These are phyloP conservation scores for Tylopilus sp. DNA, from an alignment of 768 basidiomycete genomes.

Conservation along the genomic window DNA sequence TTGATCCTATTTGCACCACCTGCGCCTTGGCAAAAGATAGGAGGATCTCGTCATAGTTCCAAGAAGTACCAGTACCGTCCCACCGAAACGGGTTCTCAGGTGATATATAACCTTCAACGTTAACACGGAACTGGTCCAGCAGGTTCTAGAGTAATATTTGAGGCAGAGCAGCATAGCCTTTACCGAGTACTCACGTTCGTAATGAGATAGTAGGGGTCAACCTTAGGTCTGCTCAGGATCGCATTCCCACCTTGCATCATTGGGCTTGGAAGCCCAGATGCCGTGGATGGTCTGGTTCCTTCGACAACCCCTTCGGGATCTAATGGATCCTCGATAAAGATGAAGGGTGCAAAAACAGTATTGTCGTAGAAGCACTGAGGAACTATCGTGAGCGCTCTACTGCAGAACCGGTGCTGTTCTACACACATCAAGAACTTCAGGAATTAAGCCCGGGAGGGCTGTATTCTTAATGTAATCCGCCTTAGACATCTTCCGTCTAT, in stretches of 20 bases:
- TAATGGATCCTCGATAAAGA: constrained; percentile 89
- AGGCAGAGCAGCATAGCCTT: constrained; percentile 1
- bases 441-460: constrained; percentile 73
- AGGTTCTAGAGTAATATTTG: constrained; percentile 45
- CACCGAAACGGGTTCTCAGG: constrained; percentile 62
- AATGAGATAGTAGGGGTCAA: constrained; percentile 93
- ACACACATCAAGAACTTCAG: constrained; percentile 83
- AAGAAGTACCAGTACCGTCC: constrained; percentile 60
- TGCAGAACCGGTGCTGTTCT: background rate
- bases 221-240: constrained; percentile 57
- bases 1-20: constrained; percentile 51
- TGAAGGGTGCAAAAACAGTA: constrained; percentile 92
- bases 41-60: constrained; percentile 66
- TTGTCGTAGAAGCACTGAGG: constrained; percentile 92
- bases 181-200: constrained; percentile 52
- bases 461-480: constrained; percentile 93
- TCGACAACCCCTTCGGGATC: constrained; percentile 59
- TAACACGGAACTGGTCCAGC: constrained; percentile 64
- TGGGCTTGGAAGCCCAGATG: constrained; percentile 28
- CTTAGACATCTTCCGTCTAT: constrained; percentile 97
- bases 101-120: constrained; percentile 59
- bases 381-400: constrained; percentile 1
- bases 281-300: constrained; percentile 38
- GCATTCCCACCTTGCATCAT: constrained; percentile 33
- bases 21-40: constrained; percentile 58